Evolutionary conservation across 768 basidiomycete species (phyloP).

Genomic region (Tephrocybe sp.): DNA sequence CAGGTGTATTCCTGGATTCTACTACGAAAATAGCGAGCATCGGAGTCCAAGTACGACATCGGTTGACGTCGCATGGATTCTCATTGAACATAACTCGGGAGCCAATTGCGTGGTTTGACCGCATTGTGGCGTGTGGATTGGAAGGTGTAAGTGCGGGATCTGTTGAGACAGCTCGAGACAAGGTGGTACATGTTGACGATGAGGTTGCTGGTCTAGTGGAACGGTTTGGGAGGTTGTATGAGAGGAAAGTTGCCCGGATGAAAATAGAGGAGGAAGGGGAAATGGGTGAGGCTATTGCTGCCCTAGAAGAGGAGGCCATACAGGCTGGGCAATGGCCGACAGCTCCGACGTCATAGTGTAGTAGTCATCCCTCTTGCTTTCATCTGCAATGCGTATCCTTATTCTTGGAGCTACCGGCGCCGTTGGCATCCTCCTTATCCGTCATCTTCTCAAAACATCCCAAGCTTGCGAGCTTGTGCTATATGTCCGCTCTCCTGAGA

Average conservation of each 20-base stretch:
- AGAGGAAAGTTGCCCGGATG: constrained; percentile 46
- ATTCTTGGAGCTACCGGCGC: constrained; percentile 73
- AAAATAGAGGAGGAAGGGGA: constrained; percentile 41
- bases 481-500: constrained; percentile 63
- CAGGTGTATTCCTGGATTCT: constrained; percentile 85
- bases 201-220: constrained; percentile 52
- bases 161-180: constrained; percentile 46
- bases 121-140: constrained; percentile 89
- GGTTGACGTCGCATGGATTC: constrained; percentile 94
- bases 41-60: constrained; percentile 92
- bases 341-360: constrained; percentile 19
- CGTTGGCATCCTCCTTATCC: constrained; percentile 53
- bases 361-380: background rate
- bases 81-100: constrained; percentile 85
- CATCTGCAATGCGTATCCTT: constrained; percentile 42
- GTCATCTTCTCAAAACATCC: constrained; percentile 46
- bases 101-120: constrained; percentile 81
- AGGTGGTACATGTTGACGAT: constrained; percentile 38
- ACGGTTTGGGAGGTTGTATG: constrained; percentile 46
- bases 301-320: constrained; percentile 43
- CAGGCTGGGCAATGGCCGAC: constrained; percentile 40
- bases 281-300: constrained; percentile 44
- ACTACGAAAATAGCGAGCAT: constrained; percentile 90
- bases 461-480: constrained; percentile 46
- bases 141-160: constrained; percentile 77